These are phyloP conservation scores for Secale cereale DNA, from an alignment of 176 grass and related monocot species.

Conservation along the genomic window DNA sequence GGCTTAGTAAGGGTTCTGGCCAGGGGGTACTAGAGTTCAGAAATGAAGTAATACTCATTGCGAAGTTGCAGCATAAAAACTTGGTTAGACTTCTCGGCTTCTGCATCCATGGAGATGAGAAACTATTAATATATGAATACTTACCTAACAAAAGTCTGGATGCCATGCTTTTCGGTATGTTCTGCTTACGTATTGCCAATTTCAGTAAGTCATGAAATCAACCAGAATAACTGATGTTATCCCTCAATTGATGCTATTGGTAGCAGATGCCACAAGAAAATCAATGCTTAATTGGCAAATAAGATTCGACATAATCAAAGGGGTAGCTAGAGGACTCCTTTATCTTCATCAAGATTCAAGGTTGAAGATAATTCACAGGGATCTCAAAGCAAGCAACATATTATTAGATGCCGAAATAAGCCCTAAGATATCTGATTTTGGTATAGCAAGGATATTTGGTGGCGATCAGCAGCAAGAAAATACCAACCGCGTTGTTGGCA, in stretches of 20 bases:
- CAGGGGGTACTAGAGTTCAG: constrained; percentile 24
- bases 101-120: constrained; percentile 31
- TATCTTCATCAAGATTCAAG: constrained; percentile 62
- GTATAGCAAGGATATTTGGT: constrained; percentile 38
- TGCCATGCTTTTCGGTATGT: constrained; percentile 27
- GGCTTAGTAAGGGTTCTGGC: constrained; percentile 16
- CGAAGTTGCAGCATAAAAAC: constrained; percentile 25
- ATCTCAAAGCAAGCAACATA: constrained; percentile 35
- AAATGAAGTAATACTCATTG: constrained; percentile 34
- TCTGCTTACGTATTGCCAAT: background rate
- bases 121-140: constrained; percentile 29
- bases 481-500: constrained; percentile 38
- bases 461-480: constrained; percentile 4
- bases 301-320: constrained; percentile 41
- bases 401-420: constrained; percentile 27
- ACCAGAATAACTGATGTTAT: background rate
- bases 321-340: constrained; percentile 41
- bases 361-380: constrained; percentile 25
- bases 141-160: constrained; percentile 37
- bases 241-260: background rate
- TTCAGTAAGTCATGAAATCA: background rate
- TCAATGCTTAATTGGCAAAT: constrained; percentile 16
- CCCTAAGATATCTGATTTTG: constrained; percentile 40
- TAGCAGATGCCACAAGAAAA: constrained; percentile 1
- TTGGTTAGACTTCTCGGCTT: constrained; percentile 31